Conservation (phyloP, 2,329 filamentous ascomycete genomes). For the Aspergillus sp. region DNA sequence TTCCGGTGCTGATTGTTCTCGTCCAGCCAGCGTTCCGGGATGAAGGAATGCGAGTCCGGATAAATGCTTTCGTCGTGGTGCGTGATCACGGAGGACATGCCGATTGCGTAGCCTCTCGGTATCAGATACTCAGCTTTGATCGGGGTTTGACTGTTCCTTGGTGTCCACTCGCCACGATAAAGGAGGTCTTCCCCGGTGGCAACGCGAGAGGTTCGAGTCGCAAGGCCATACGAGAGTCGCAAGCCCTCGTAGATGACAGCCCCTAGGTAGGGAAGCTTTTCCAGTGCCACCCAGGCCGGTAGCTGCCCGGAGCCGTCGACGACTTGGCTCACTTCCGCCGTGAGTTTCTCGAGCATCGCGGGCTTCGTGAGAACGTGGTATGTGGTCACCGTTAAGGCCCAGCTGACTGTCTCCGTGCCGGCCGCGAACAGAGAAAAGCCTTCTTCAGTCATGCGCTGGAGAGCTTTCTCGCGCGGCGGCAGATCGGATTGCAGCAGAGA, state of each 20-base stretch:
- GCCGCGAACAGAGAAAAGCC: constrained; percentile 30
- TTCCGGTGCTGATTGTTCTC: too few relatives aligned
- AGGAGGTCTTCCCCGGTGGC: too few relatives aligned
- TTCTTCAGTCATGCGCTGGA: constrained; percentile 30
- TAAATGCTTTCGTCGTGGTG: too few relatives aligned
- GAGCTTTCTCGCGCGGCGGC: constrained; percentile 10
- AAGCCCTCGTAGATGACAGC: too few relatives aligned
- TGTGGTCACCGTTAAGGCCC: constrained; percentile 18
- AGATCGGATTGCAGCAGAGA: constrained; percentile 8
- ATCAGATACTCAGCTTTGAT: too few relatives aligned
- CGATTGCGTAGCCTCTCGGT: too few relatives aligned
- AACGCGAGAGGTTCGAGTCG: too few relatives aligned
- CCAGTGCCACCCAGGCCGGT: constrained; percentile 23
- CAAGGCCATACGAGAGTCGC: too few relatives aligned
- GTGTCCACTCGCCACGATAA: too few relatives aligned
- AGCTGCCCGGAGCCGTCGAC: constrained; percentile 18
- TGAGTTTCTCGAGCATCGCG: constrained; percentile 12
- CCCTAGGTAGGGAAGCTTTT: constrained; percentile 34
- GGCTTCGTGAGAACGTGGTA: constrained; percentile 20
- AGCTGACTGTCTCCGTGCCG: constrained; percentile 34
- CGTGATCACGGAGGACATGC: too few relatives aligned
- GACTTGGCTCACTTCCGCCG: constrained; percentile 20
- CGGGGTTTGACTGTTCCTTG: too few relatives aligned
- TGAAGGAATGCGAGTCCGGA: too few relatives aligned
- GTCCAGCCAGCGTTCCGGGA: background rate